phyloP scores from a whole-genome alignment of 2,329 filamentous ascomycete genomes.

The Alternaria tenuissima region DNA sequence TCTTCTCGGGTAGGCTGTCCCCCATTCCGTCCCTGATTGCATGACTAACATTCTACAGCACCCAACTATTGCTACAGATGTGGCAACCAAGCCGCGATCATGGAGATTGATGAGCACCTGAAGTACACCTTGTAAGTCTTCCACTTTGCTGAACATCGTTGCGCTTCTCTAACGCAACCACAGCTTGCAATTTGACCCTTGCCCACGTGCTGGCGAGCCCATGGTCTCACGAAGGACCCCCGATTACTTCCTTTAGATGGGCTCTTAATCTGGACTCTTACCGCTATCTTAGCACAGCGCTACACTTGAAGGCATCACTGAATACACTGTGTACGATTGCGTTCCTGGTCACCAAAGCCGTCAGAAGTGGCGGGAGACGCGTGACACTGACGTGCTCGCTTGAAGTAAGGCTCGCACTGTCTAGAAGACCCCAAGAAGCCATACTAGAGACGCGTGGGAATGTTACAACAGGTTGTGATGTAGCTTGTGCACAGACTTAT shows the following conservation, averaged over 20 bases:
- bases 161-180: slow-evolving; percentile 30
- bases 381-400: slow-evolving; percentile 8
- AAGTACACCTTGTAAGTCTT: slow-evolving; percentile 97
- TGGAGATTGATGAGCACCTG: slow-evolving; percentile 99
- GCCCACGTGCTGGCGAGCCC: slow-evolving; percentile 94
- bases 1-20: slow-evolving; percentile 75
- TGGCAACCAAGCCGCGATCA: slow-evolving; percentile 99
- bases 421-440: slow-evolving; percentile 15
- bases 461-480: slow-evolving; percentile 7
- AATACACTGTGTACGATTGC: slow-evolving; percentile 19
- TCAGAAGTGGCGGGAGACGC: slow-evolving; percentile 5
- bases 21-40: not conserved
- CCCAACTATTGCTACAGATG: slow-evolving; percentile 94
- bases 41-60: slow-evolving; percentile 52
- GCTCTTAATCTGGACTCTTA: slow-evolving; percentile 22
- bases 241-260: slow-evolving; percentile 89
- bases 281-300: slow-evolving; percentile 27
- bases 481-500: slow-evolving; percentile 1
- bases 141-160: not conserved
- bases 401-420: slow-evolving; percentile 6
- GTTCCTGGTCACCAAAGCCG: slow-evolving; percentile 13
- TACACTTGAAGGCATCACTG: slow-evolving; percentile 11
- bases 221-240: slow-evolving; percentile 97
- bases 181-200: slow-evolving; percentile 99
- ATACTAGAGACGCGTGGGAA: slow-evolving; percentile 13